Evolutionary conservation across 257 asterid genomes (phyloP).

Genomic region (Orobanche coerulescens): DNA sequence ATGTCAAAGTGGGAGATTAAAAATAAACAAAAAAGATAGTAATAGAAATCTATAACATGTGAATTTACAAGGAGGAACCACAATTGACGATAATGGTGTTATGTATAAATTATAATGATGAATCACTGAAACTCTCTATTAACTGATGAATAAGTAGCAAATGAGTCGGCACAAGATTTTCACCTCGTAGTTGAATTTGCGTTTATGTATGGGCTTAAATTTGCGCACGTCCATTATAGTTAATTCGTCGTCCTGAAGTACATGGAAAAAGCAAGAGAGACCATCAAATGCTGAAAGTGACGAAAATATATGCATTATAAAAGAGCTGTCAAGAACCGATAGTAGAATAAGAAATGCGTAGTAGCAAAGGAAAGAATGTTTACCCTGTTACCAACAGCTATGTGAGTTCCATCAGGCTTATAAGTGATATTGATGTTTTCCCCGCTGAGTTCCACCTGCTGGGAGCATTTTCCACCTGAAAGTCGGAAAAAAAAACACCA

Average conservation of each 20-base stretch:
- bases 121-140: constrained; percentile 1
- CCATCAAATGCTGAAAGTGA: constrained; percentile 18
- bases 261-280: constrained; percentile 17
- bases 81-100: background rate
- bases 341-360: background rate
- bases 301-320: constrained; percentile 1
- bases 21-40: background rate
- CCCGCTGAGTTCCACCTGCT: constrained; percentile 92
- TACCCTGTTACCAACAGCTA: constrained; percentile 99
- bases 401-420: constrained; percentile 92
- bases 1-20: background rate
- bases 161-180: constrained; percentile 14
- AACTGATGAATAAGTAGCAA: constrained; percentile 9
- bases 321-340: background rate
- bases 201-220: constrained; percentile 84
- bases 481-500: constrained; percentile 16
- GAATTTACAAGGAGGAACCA: background rate
- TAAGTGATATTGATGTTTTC: constrained; percentile 95
- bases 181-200: constrained; percentile 97
- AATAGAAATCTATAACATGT: background rate
- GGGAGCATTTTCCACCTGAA: constrained; percentile 96
- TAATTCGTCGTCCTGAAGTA: constrained; percentile 78
- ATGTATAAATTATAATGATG: constrained; percentile 2
- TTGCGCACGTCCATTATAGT: constrained; percentile 96
- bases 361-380: background rate